These are phyloP conservation scores for Aquilaria malaccensis DNA, from an alignment of 345 rosid species.

Conservation along the genomic window DNA sequence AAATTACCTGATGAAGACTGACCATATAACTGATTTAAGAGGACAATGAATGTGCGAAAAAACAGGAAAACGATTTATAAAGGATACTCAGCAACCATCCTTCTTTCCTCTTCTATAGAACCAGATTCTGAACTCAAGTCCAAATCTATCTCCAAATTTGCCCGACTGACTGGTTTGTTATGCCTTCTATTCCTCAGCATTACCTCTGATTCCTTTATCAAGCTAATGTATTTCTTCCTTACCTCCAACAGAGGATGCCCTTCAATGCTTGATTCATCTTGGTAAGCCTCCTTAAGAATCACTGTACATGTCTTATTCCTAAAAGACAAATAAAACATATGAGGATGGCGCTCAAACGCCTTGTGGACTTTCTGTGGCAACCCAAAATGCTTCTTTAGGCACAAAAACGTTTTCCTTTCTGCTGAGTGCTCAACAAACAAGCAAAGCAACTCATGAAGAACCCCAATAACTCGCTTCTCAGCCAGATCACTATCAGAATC, in stretches of 20 bases:
- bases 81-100: constrained; percentile 4
- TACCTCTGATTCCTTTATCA: constrained; percentile 49
- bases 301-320: constrained; percentile 70
- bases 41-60: too few relatives aligned
- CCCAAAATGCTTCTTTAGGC: constrained; percentile 67
- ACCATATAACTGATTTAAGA: not conserved
- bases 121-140: constrained; percentile 30
- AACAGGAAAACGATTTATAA: constrained; percentile 1
- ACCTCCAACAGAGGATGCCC: constrained; percentile 56
- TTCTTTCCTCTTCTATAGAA: constrained; percentile 15
- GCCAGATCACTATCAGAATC: constrained; percentile 61
- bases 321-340: constrained; percentile 66
- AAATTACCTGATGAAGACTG: not conserved
- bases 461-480: constrained; percentile 81
- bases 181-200: constrained; percentile 41
- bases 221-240: constrained; percentile 53
- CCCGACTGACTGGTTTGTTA: constrained; percentile 12
- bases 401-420: constrained; percentile 63
- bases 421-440: constrained; percentile 85
- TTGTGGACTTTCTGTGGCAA: constrained; percentile 74
- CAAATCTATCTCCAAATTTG: constrained; percentile 27
- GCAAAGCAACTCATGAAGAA: constrained; percentile 77
- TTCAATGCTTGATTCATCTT: constrained; percentile 33
- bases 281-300: constrained; percentile 72
- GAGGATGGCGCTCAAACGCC: constrained; percentile 90